A percentile compares a stretch with the other conserved stretches of the same genome.
These are phyloP conservation scores for Phaeophleospora eucalypticola DNA, from an alignment of 2,329 filamentous ascomycete species.

Conservation along the genomic window DNA sequence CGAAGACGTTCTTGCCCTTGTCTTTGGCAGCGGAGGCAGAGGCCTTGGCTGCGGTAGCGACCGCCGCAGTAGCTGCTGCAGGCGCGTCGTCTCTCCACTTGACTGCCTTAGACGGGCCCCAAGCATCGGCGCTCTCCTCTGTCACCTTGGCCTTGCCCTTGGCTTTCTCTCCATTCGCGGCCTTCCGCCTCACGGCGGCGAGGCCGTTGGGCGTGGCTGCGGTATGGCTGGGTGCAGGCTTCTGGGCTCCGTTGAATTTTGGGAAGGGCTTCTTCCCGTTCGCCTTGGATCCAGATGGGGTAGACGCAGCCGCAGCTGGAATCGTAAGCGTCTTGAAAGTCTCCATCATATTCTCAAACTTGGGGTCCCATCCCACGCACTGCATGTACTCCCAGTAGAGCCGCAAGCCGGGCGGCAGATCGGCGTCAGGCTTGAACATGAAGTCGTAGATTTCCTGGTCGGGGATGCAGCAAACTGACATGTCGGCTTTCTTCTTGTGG, in stretches of 20 bases:
- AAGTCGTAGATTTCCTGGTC: slow-evolving; percentile 37
- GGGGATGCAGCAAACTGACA: slow-evolving; percentile 36
- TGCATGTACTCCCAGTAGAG: slow-evolving; percentile 48
- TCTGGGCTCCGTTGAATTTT: too few relatives aligned
- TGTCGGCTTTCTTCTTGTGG: slow-evolving; percentile 39
- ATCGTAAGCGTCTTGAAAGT: neutral
- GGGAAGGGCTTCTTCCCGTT: too few relatives aligned
- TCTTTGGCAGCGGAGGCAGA: neutral
- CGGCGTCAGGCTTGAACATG: slow-evolving; percentile 40
- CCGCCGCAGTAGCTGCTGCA: neutral
- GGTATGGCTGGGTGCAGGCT: too few relatives aligned
- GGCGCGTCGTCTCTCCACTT: too few relatives aligned
- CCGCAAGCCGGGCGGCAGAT: slow-evolving; percentile 38
- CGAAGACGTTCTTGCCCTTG: neutral
- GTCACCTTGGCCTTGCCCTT: too few relatives aligned
- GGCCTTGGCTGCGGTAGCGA: neutral
- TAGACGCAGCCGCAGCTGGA: too few relatives aligned
- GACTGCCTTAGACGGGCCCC: too few relatives aligned
- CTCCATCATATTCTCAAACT: slow-evolving; percentile 42
- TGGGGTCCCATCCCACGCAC: slow-evolving; percentile 39
- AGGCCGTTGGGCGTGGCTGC: neutral
- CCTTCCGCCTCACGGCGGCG: neutral
- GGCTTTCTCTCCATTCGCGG: neutral
- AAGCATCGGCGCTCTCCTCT: too few relatives aligned
- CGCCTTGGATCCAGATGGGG: too few relatives aligned